Evolutionary conservation across 2,329 filamentous ascomycete species (phyloP).

Genomic region (Macrophomina phaseolina): DNA sequence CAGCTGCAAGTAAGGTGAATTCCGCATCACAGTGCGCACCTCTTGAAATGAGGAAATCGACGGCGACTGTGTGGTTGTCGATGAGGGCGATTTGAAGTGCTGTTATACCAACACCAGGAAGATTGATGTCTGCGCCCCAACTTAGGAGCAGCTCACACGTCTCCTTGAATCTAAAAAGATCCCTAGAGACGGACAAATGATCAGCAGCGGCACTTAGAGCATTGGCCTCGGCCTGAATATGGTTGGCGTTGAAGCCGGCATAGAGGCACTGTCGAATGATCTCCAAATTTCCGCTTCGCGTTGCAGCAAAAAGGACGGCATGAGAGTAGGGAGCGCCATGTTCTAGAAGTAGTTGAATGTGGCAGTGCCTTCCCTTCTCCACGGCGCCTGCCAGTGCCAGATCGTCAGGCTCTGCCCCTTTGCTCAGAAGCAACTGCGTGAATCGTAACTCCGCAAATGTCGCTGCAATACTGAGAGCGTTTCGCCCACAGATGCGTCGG

Average conservation of each 20-base stretch:
- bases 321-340: background rate
- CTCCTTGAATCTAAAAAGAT: no score
- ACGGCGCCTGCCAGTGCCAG: background rate
- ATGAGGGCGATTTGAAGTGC: background rate
- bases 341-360: background rate
- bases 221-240: background rate
- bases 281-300: background rate
- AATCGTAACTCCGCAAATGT: background rate
- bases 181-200: no score
- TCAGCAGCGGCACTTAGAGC: background rate
- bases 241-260: background rate
- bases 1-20: background rate
- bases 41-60: background rate
- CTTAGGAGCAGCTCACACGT: background rate
- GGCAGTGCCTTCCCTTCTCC: background rate
- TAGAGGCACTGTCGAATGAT: background rate
- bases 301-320: background rate
- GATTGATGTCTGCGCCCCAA: background rate
- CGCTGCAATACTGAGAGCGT: background rate
- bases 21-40: background rate
- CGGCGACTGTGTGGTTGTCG: no score
- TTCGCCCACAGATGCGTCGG: background rate
- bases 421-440: background rate
- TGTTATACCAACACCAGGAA: background rate
- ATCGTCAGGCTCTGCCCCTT: background rate